Conservation (phyloP, 768 basidiomycete genomes). For the Guyanaporus albipodus region DNA sequence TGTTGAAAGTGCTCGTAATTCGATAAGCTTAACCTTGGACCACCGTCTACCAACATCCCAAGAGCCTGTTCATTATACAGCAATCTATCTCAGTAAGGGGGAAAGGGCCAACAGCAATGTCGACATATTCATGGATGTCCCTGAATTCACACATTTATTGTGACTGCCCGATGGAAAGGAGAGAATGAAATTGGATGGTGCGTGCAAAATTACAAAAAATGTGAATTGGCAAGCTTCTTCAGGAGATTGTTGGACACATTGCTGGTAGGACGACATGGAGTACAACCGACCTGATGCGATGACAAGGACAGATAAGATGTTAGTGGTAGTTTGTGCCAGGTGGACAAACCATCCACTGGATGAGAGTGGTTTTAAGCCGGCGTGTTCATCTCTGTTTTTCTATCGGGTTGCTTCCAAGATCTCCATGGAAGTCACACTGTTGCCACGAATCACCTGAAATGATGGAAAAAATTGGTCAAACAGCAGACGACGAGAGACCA, state of each 20-base stretch:
- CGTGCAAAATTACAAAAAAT: slow-evolving; percentile 1
- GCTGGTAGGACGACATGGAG: not conserved
- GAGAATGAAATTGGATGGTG: no score
- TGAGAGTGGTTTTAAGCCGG: slow-evolving; percentile 1
- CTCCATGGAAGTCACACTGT: slow-evolving; percentile 96
- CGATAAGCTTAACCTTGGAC: no score
- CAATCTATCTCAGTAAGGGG: no score
- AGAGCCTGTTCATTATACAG: not conserved
- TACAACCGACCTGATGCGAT: slow-evolving; percentile 9
- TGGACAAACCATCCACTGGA: slow-evolving; percentile 8
- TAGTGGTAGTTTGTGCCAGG: not conserved
- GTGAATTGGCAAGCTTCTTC: not conserved
- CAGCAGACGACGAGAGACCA: not conserved
- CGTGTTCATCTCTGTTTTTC: not conserved
- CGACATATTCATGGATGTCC: no score
- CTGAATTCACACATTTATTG: not conserved
- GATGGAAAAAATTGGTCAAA: slow-evolving; percentile 4
- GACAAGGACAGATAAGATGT: not conserved
- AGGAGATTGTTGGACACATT: not conserved
- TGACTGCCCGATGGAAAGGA: not conserved
- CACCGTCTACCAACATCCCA: not conserved
- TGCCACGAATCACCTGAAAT: slow-evolving; percentile 88
- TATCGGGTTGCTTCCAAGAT: slow-evolving; percentile 62
- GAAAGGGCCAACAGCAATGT: not conserved
- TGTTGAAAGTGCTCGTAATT: no score